These are phyloP conservation scores for Aspergillus intermedius DNA, from an alignment of 2,329 filamentous ascomycete species.

Conservation along the genomic window DNA sequence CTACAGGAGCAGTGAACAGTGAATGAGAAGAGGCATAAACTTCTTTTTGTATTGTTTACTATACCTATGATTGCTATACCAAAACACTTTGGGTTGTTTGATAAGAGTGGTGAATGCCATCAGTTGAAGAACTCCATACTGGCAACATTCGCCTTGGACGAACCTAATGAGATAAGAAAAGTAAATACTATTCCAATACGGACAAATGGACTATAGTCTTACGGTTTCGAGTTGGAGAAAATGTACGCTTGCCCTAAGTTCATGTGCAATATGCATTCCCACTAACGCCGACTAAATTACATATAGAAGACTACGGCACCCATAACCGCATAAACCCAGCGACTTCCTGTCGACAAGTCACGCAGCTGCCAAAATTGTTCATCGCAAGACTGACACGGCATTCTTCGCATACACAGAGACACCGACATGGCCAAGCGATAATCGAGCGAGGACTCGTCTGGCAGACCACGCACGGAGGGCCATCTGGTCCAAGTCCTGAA, in stretches of 20 bases:
- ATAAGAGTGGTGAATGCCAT: too few species aligned
- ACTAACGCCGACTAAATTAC: background rate
- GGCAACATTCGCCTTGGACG: too few species aligned
- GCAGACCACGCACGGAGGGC: constrained; percentile 88
- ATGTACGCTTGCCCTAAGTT: too few species aligned
- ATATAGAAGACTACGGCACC: constrained; percentile 54
- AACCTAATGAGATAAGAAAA: too few species aligned
- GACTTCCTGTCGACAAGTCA: constrained; percentile 85
- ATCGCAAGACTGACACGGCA: constrained; percentile 88
- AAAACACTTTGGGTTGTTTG: too few species aligned
- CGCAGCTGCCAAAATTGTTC: constrained; percentile 95
- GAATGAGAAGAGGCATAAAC: background rate
- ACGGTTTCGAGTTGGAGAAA: too few species aligned
- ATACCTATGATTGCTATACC: background rate
- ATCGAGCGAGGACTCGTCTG: constrained; percentile 79
- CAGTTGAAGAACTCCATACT: too few species aligned
- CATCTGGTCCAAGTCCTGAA: constrained; percentile 63
- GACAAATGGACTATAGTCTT: too few species aligned
- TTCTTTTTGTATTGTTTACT: background rate
- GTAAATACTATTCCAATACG: too few species aligned
- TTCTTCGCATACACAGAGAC: constrained; percentile 88
- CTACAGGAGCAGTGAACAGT: background rate
- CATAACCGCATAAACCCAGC: constrained; percentile 85
- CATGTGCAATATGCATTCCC: too few species aligned
- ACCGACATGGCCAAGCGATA: constrained; percentile 94